Evolutionary conservation across 2,329 filamentous ascomycete species (phyloP).

Genomic region (Colletotrichum tamarilloi): DNA sequence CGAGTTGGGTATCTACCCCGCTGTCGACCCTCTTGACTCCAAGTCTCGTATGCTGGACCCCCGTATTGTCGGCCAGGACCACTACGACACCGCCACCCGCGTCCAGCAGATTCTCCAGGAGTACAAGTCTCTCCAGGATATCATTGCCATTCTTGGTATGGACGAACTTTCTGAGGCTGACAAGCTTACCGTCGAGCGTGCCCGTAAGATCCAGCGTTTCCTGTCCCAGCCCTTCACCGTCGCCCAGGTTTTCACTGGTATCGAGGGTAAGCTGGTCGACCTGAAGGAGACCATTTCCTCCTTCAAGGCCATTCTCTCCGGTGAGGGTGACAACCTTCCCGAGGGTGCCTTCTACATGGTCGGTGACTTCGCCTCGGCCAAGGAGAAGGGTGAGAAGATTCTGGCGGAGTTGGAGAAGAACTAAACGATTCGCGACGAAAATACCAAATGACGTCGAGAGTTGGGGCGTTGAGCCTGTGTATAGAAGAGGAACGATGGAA

Average conservation of each 20-base stretch:
- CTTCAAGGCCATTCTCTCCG: slow-evolving; percentile 96
- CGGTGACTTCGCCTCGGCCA: slow-evolving; percentile 92
- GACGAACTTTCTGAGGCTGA: slow-evolving; percentile 99
- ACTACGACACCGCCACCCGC: slow-evolving; percentile 93
- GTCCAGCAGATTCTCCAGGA: slow-evolving; percentile 99
- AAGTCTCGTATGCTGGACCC: slow-evolving; percentile 99
- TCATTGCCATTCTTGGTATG: slow-evolving; percentile 99
- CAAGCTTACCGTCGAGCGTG: slow-evolving; percentile 99
- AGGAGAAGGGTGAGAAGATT: slow-evolving; percentile 99
- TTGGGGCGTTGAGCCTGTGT: slow-evolving; percentile 67
- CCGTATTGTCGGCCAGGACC: slow-evolving; percentile 97
- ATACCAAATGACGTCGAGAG: slow-evolving; percentile 35
- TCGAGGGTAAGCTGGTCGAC: slow-evolving; percentile 96
- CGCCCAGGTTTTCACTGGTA: slow-evolving; percentile 84
- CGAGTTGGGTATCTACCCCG: slow-evolving; percentile 99
- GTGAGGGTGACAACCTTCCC: slow-evolving; percentile 95
- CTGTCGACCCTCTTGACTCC: slow-evolving; percentile 99
- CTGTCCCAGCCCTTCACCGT: slow-evolving; percentile 98
- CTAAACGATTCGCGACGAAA: slow-evolving; percentile 35
- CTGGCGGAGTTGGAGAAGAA: slow-evolving; percentile 85
- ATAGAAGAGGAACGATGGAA: slow-evolving; percentile 67
- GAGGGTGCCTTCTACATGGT: slow-evolving; percentile 99
- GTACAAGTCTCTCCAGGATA: slow-evolving; percentile 99
- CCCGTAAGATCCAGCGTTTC: slow-evolving; percentile 99
- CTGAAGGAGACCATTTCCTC: slow-evolving; percentile 97